These are phyloP conservation scores for Aspergillus chevalieri DNA, from an alignment of 2,329 filamentous ascomycete species.

Conservation along the genomic window DNA sequence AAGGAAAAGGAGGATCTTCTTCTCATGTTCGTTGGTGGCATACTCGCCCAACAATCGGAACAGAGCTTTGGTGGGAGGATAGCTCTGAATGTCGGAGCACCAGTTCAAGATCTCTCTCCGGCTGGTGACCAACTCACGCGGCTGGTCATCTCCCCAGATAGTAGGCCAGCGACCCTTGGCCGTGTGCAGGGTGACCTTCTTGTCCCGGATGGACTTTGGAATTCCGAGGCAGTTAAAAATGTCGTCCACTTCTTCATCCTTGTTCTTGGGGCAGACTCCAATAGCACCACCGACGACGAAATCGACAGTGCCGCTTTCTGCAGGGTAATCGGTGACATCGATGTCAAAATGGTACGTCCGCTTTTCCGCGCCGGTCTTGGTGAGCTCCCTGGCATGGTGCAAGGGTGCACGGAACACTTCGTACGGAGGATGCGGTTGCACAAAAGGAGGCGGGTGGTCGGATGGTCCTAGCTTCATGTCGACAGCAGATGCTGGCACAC, in stretches of 20 bases:
- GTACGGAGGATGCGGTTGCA: slow-evolving; percentile 91
- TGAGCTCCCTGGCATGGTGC: slow-evolving; percentile 78
- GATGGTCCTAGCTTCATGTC: slow-evolving; percentile 31
- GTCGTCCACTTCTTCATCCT: slow-evolving; percentile 68
- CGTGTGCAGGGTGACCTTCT: slow-evolving; percentile 73
- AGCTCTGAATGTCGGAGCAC: slow-evolving; percentile 91
- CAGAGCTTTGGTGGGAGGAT: slow-evolving; percentile 81
- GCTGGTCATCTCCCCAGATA: slow-evolving; percentile 88
- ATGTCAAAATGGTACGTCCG: slow-evolving; percentile 96
- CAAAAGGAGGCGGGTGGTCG: slow-evolving; percentile 73
- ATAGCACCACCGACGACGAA: slow-evolving; percentile 97
- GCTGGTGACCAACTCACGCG: slow-evolving; percentile 82
- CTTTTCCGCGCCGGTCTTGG: slow-evolving; percentile 84
- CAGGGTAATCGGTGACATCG: slow-evolving; percentile 89
- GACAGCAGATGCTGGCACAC: slow-evolving; percentile 28
- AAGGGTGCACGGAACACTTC: slow-evolving; percentile 86
- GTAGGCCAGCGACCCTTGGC: slow-evolving; percentile 86
- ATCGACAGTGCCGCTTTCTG: slow-evolving; percentile 71
- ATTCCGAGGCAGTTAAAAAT: slow-evolving; percentile 76
- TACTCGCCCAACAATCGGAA: slow-evolving; percentile 82
- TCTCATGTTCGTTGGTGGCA: slow-evolving; percentile 71
- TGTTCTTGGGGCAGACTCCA: slow-evolving; percentile 85
- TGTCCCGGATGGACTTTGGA: slow-evolving; percentile 76
- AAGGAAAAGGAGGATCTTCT: slow-evolving; percentile 79
- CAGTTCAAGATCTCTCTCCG: slow-evolving; percentile 88